Evolutionary conservation across 805 yeast species (phyloP), one percentile per base, ranked within the genome.

Genomic region (Millerozyma miso): DNA sequence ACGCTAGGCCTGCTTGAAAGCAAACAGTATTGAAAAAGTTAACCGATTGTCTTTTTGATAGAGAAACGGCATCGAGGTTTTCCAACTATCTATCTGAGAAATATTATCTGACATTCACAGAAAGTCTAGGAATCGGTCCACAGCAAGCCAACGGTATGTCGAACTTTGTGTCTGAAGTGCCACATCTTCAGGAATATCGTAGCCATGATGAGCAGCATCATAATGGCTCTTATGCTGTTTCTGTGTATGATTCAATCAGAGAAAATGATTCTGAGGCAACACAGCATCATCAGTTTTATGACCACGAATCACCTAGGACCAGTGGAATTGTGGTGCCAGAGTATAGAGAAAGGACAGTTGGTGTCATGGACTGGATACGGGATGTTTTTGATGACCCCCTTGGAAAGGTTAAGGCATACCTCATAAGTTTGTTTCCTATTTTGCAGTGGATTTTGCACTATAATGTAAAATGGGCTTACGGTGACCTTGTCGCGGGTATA

Each of bases 401-500:
- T 1, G 52, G 51, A 4, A 64, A 64, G 35, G 53, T 69, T n/a
- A 53, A 54, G 12, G 39, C 66, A 16, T 90, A 90, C 54, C 40
- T 82, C 2, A 46, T 63, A 8, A 82, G 90, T 1, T 58, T 88
- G 19, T 86, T 90, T 59, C 97, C 97, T 2, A 81, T 90, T 31
- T 60, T 79, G 8, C 67, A 73, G n/a, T 90, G 97, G 97, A 79
- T 89, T 37, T 76, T 83, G 43, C 87, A 88, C 58, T 90, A 90
- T 66, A 90, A 90, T 58, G 54, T 72, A 8, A 73, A 75, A 20
- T 90, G 97, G 97, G 66, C 83, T 13, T 79, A 79, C 44, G 79
- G 88, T 23, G 97, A 90, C 63, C 62, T 90, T 48, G 81, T 89
- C 43, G 96, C 97, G 2, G 97, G 97, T 60, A 74, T 90, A 46